Conservation (phyloP, 331 rosid species). For the Prunus yedoensis region DNA sequence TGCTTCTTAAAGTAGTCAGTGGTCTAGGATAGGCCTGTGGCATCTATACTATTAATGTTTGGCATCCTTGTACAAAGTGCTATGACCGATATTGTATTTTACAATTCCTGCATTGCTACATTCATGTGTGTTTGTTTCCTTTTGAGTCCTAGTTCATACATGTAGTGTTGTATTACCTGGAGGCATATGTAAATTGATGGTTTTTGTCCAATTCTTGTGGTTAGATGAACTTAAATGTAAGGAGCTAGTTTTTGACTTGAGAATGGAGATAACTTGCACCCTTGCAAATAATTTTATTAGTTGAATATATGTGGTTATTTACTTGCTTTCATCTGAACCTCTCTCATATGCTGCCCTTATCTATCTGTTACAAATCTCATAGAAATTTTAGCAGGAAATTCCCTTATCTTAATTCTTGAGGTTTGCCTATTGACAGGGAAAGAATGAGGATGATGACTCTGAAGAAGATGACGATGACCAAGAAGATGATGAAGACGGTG, state of each 20-base stretch:
- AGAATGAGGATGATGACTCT: slow-evolving; percentile 65
- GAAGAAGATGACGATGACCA: slow-evolving; percentile 54
- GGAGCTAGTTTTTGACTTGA: not conserved
- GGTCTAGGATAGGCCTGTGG: not conserved
- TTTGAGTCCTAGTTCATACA: not conserved
- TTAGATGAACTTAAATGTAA: not conserved
- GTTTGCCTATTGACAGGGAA: slow-evolving; percentile 43
- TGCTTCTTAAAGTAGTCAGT: not conserved
- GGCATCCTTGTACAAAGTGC: not conserved
- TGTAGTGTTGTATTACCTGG: not conserved
- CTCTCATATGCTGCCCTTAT: not conserved
- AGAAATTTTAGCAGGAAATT: not conserved
- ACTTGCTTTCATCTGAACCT: not conserved
- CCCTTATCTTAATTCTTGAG: not conserved
- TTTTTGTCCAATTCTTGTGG: not conserved
- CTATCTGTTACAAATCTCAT: not conserved
- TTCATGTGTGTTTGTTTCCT: not conserved
- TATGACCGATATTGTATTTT: not conserved
- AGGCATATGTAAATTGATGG: not conserved
- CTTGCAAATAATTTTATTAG: not conserved
- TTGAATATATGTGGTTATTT: not conserved
- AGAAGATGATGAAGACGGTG: slow-evolving; percentile 49
- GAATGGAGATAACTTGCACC: not conserved
- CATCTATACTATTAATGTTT: not conserved
- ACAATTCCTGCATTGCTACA: not conserved